Base-by-base conservation (phyloP, 768 basidiomycete genomes). In the Melanogaster broomeanus region DNA sequence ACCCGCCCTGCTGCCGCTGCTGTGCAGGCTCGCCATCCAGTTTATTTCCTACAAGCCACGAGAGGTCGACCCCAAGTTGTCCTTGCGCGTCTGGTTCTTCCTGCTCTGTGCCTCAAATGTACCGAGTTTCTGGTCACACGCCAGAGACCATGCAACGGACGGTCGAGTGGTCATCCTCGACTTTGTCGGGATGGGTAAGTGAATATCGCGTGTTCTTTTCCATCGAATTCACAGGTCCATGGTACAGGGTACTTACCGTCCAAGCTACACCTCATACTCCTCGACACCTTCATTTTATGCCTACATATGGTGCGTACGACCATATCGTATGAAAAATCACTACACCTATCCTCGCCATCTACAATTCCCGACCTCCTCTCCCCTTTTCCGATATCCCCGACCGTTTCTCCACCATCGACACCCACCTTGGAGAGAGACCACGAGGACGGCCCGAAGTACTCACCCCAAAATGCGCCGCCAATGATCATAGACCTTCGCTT, bases 111-210 rank as follows among this genome's bases (percentile, higher is more conserved):
- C 79, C 52, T 75, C 83, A 68, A 89, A 89, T 54, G 54, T 72
- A 31, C 76, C 81, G 28, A 80, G 76, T 56, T 53, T 91, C 33
- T 88, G 84, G 81, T 72, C 70, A 31, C 90, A 92, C 59, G 73
- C 77, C 48, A 74, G 72, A 27, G 66, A 75, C 34, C 79, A 80
- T 5, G 70, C 80, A 46, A 65, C 75, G 25, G 78, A 84, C 49
- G 82, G 83, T n/a, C 76, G 84, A 58, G 73, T 80, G 10, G 69
- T 90, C 61, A 67, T 92, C 30, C 80, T 92, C 53, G 89, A 91
- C 65, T 91, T 91, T 61, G 79, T 91, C 51, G 89, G 90, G 48
- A 76, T 83, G 75, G 81, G 90, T 90, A 59, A 44, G 84, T 76
- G 0, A 40, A 30, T 9, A n/a, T 34, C 4, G 8, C 45, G 16